Evolutionary conservation across 208 protist species (phyloP).

Genomic region (Leishmania tarentolae): DNA sequence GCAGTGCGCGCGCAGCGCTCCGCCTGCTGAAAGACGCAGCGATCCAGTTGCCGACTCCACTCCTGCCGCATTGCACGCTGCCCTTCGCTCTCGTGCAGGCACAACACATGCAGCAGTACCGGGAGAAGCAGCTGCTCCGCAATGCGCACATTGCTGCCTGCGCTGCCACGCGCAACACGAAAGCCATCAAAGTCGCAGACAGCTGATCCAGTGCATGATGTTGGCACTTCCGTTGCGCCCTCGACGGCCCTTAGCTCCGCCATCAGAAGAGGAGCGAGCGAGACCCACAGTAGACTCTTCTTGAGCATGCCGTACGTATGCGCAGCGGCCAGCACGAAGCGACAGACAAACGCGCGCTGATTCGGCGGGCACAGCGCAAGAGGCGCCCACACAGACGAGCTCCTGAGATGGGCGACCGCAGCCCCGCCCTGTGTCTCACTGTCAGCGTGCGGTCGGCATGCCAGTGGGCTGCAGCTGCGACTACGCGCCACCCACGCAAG

Average conservation of each 20-base stretch:
- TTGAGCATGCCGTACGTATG: conserved; percentile 48
- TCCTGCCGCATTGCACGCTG: conserved; percentile 32
- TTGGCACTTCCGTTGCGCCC: background rate
- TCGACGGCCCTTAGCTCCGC: conserved; percentile 15
- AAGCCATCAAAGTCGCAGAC: background rate
- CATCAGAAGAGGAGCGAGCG: conserved; percentile 35
- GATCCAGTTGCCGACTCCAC: conserved; percentile 49
- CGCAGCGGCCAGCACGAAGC: conserved; percentile 52
- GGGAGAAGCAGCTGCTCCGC: conserved; percentile 45
- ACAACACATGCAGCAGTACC: conserved; percentile 63
- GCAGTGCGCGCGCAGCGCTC: conserved; percentile 24
- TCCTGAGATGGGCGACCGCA: conserved; percentile 2
- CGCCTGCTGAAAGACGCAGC: conserved; percentile 31
- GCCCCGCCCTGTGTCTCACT: background rate
- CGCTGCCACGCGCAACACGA: background rate
- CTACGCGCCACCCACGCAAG: conserved; percentile 6
- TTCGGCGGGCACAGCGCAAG: conserved; percentile 30
- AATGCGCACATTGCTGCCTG: background rate
- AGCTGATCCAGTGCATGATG: background rate
- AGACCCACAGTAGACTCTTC: conserved; percentile 19
- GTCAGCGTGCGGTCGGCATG: background rate
- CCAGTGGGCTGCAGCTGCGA: background rate
- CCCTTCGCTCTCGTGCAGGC: conserved; percentile 48
- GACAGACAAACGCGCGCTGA: conserved; percentile 47
- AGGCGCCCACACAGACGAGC: conserved; percentile 35